Percentiles rank a stretch among this genome's conserved stretches.
Evolutionary conservation across 139 green algal species (phyloP).

Genomic region (Coelastrella sp.): DNA sequence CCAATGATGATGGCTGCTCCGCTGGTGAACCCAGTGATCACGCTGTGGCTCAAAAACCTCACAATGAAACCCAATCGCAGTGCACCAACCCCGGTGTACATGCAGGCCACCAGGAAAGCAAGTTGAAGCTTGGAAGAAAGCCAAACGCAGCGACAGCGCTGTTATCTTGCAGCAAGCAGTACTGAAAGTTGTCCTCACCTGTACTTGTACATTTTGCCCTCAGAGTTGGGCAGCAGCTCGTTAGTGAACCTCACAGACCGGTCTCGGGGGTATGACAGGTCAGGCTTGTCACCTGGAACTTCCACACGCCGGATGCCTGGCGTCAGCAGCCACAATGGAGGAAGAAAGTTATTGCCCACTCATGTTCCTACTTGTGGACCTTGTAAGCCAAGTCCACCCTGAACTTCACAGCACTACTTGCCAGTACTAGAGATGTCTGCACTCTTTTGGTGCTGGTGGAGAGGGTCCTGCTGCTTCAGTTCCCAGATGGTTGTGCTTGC

Average conservation of each 20-base stretch:
- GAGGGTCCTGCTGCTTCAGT: too few species aligned
- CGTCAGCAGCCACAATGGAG: neutral
- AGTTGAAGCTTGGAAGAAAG: slow-evolving; percentile 57
- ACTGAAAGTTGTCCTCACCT: slow-evolving; percentile 31
- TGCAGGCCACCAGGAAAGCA: slow-evolving; percentile 78
- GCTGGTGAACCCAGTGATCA: slow-evolving; percentile 87
- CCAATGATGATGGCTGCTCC: slow-evolving; percentile 87
- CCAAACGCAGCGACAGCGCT: neutral
- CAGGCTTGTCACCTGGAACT: slow-evolving; percentile 67
- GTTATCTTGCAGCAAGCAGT: neutral
- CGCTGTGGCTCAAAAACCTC: slow-evolving; percentile 88
- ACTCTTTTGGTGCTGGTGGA: too few species aligned
- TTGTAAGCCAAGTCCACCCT: too few species aligned
- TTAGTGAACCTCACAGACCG: slow-evolving; percentile 62
- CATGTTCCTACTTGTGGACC: too few species aligned
- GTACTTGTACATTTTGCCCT: slow-evolving; percentile 67
- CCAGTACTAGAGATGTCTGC: too few species aligned
- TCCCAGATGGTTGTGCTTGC: too few species aligned
- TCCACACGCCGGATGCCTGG: slow-evolving; percentile 64
- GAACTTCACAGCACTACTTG: too few species aligned
- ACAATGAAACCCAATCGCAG: slow-evolving; percentile 88
- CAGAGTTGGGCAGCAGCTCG: slow-evolving; percentile 51
- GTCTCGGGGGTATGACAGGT: slow-evolving; percentile 68
- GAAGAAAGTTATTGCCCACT: too few species aligned
- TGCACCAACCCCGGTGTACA: slow-evolving; percentile 82